Conservation (phyloP, 805 yeast species). For the Ogataea populi-albae region DNA sequence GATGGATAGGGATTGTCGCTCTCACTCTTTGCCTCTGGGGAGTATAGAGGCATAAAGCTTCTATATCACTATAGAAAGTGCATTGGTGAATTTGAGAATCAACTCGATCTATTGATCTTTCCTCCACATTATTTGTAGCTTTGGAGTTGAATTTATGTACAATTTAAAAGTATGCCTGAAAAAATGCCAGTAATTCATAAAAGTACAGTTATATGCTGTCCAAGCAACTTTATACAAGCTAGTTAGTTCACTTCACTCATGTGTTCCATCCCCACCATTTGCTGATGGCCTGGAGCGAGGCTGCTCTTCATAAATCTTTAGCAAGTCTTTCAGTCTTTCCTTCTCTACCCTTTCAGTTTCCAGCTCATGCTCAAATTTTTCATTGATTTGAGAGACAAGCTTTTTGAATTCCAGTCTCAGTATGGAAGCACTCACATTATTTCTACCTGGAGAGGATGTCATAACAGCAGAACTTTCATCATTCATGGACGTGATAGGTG, state of each 20-base stretch:
- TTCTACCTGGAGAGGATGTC: slow-evolving; percentile 23
- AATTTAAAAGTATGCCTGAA: too few species aligned
- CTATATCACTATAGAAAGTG: too few species aligned
- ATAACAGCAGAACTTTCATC: slow-evolving; percentile 8
- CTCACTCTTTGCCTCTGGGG: too few species aligned
- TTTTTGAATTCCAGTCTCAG: slow-evolving; percentile 68
- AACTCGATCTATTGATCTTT: not conserved
- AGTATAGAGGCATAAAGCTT: too few species aligned
- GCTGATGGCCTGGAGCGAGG: not conserved
- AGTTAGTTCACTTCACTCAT: too few species aligned
- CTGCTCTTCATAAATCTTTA: slow-evolving; percentile 32
- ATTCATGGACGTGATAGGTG: slow-evolving; percentile 14
- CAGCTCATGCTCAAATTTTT: slow-evolving; percentile 57
- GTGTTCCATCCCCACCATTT: not conserved
- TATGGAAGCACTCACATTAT: slow-evolving; percentile 44
- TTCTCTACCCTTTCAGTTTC: slow-evolving; percentile 53
- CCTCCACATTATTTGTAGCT: not conserved
- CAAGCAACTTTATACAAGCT: too few species aligned
- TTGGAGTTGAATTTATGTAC: too few species aligned
- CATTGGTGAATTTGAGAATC: not conserved
- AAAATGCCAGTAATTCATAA: too few species aligned
- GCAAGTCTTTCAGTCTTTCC: slow-evolving; percentile 40
- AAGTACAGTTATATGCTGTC: too few species aligned
- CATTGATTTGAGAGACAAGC: slow-evolving; percentile 58
- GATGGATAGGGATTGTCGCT: too few species aligned